Percentiles rank a stretch among this genome's conserved stretches.
These are phyloP conservation scores for Nakaseomyces sp. DNA, from an alignment of 1,139 yeast species.

Conservation along the genomic window DNA sequence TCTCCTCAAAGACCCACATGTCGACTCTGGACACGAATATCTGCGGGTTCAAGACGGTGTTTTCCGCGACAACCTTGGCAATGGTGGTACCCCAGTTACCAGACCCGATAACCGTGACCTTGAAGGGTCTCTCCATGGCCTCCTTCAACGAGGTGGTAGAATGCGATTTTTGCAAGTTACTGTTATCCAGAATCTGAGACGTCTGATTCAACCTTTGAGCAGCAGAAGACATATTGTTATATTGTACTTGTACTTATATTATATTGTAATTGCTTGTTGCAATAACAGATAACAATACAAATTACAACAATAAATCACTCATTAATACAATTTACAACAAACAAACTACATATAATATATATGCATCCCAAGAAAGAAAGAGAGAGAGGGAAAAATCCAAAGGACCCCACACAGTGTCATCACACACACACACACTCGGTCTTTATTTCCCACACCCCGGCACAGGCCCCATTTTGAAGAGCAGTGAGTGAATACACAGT, in stretches of 20 bases:
- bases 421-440: too few relatives aligned
- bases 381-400: too few relatives aligned
- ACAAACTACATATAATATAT: too few relatives aligned
- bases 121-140: constrained; percentile 38
- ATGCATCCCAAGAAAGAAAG: too few relatives aligned
- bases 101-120: constrained; percentile 51
- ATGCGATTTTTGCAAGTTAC: constrained; percentile 14
- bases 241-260: not conserved
- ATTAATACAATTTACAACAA: too few relatives aligned
- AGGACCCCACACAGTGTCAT: too few relatives aligned
- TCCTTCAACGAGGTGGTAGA: constrained; percentile 17
- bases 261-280: not conserved
- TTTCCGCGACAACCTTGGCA: constrained; percentile 88
- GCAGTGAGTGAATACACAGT: too few relatives aligned
- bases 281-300: too few relatives aligned
- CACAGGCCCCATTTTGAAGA: too few relatives aligned
- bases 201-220: constrained; percentile 30
- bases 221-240: constrained; percentile 12
- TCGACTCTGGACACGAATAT: constrained; percentile 61
- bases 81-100: constrained; percentile 95
- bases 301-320: too few relatives aligned
- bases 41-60: constrained; percentile 57
- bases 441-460: too few relatives aligned
- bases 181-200: constrained; percentile 17
- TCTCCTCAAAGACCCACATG: constrained; percentile 95